Percentiles rank a stretch among this genome's conserved stretches.
These are phyloP conservation scores for Trichoderma polysporum DNA, from an alignment of 2,329 filamentous ascomycete species.

Conservation along the genomic window DNA sequence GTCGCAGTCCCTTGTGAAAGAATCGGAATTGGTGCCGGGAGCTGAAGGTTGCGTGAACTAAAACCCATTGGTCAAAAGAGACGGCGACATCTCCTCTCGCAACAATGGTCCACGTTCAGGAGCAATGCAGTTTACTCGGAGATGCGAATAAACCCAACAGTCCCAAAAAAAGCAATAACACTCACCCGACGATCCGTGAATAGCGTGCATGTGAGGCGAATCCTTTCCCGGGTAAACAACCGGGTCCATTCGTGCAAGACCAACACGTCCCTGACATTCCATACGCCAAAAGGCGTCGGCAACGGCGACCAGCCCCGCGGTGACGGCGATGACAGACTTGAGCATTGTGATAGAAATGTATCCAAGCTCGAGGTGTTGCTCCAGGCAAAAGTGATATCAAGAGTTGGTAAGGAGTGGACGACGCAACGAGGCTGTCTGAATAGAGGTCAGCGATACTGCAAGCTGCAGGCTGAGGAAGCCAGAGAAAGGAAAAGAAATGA, in stretches of 20 bases:
- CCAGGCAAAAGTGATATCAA: constrained; percentile 20
- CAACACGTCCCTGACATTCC: constrained; percentile 72
- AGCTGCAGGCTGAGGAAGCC: neutral
- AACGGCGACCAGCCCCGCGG: constrained; percentile 37
- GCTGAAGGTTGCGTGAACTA: neutral
- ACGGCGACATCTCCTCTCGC: neutral
- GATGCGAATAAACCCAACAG: constrained; percentile 26
- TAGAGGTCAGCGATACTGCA: constrained; percentile 16
- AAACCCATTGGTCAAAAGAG: neutral
- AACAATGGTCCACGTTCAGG: neutral
- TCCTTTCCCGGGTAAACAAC: constrained; percentile 62
- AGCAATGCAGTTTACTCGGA: neutral
- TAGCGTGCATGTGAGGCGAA: constrained; percentile 68
- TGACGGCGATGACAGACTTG: constrained; percentile 34
- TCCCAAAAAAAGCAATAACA: neutral
- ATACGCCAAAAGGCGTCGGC: constrained; percentile 83
- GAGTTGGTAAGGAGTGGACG: constrained; percentile 35
- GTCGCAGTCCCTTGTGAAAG: neutral
- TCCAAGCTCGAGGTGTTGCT: constrained; percentile 28
- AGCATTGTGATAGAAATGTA: constrained; percentile 34
- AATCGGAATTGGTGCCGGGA: neutral
- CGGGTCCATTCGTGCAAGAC: constrained; percentile 73
- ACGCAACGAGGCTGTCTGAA: constrained; percentile 38
- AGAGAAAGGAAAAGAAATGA: neutral
- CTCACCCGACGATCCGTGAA: constrained; percentile 76